Conservation (phyloP, 2,329 filamentous ascomycete genomes). For the Pestalotiopsis sp. region DNA sequence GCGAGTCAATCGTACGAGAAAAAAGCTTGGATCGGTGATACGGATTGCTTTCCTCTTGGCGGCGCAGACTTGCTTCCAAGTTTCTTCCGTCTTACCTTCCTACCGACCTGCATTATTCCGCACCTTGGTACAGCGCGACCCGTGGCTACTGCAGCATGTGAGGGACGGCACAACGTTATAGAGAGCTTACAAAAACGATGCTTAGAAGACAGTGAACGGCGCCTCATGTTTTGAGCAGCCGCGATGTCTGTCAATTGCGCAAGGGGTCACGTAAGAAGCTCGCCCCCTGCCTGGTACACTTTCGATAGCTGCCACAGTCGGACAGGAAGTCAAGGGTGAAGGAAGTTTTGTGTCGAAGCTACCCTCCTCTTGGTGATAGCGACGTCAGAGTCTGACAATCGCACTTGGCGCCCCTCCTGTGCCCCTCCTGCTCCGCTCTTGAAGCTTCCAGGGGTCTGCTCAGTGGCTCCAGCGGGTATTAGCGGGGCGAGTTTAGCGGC, state of each 20-base stretch:
- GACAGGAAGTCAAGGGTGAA: neutral
- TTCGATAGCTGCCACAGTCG: neutral
- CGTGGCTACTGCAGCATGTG: neutral
- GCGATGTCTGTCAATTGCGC: neutral
- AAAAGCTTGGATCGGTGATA: neutral
- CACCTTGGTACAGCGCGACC: neutral
- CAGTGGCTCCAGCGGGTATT: neutral
- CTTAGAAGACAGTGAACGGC: neutral
- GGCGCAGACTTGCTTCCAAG: neutral
- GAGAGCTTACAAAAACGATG: neutral
- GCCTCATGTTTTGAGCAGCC: neutral
- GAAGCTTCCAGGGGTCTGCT: neutral
- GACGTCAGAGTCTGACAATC: neutral
- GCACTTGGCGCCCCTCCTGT: neutral
- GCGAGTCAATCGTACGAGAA: neutral
- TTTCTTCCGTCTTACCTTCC: neutral
- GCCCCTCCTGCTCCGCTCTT: neutral
- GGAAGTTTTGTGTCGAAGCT: neutral
- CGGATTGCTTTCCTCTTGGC: neutral
- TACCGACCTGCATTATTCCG: neutral
- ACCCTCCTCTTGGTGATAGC: neutral
- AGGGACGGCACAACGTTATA: neutral
- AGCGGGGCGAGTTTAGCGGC: neutral
- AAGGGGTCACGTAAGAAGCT: neutral
- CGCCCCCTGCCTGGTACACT: neutral